Evolutionary conservation across 2,329 filamentous ascomycete species (phyloP), one percentile per base, ranked within the genome.

Genomic region (Sporothrix brunneoviolacea): DNA sequence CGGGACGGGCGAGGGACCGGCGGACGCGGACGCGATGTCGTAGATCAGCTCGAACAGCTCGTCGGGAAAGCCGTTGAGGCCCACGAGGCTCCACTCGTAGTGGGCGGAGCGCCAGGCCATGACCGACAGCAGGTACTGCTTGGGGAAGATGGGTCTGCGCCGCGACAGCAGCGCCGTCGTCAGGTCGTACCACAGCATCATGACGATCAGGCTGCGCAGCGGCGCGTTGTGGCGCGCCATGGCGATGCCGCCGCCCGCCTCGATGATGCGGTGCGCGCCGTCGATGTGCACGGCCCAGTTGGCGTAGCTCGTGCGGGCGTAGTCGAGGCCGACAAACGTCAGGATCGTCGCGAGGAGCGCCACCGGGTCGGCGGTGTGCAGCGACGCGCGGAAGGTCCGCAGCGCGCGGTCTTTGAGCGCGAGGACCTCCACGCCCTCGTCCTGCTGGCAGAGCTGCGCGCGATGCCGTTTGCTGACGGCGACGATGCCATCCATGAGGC

Each of bases 31-130:
- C n/a, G 40, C 40, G 16, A 43, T 39, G 36, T 48, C 45, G 36
- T 48, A 32, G 8, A 48, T 30, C n/a, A 32, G 16, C 8, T 24
- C 36, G 18, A 32, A 39, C 12, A 48, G 22, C 5, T 33, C 36
- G 45, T 48, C 45, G 16, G 45, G 45, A 36, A 24, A 48, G 5
- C 45, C 45, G 28, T 48, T 48, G 45, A 48, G 45, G 2, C 33
- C 45, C n/a, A 39, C 18, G 8, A 48, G 27, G 36, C 45, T 48
- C 45, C 45, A 48, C 27, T 48, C 45, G 16, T 39, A 28, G n/a
- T n/a, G n/a, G 12, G 19, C 18, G 4, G 45, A 32, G 27, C 33
- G 19, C 45, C 45, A 48, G n/a, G 13, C 16, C 35, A 39, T 40
- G 19, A 48, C 35, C 19, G 45, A 36, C 6, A 21, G 21, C 16